Evolutionary conservation across 164 flowering plant genomes (phyloP).

Genomic region (Berberis vulgaris): DNA sequence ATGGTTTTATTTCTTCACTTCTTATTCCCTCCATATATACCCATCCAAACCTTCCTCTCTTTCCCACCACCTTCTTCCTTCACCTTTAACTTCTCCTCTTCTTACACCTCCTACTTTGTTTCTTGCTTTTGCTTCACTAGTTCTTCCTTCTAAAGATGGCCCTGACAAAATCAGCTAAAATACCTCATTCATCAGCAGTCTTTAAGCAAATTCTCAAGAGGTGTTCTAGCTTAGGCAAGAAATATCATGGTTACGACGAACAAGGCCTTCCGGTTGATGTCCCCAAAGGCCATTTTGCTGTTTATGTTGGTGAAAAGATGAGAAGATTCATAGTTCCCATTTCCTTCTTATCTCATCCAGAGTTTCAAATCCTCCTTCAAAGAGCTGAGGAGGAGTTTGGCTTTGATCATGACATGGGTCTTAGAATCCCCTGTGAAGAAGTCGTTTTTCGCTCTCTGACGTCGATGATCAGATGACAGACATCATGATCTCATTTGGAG

Average conservation of each 20-base stretch:
- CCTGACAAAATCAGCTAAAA: conserved; percentile 36
- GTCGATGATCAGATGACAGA: conserved; percentile 29
- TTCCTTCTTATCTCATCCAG: conserved; percentile 48
- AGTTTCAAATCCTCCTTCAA: conserved; percentile 52
- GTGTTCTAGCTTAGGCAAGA: conserved; percentile 70
- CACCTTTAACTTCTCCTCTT: background rate
- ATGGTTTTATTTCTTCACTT: conserved; percentile 15
- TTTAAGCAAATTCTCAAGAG: conserved; percentile 62
- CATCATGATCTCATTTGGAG: background rate
- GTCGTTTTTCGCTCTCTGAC: conserved; percentile 50
- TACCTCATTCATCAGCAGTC: conserved; percentile 42
- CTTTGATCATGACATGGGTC: conserved; percentile 70
- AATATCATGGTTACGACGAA: conserved; percentile 30
- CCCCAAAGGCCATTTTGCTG: conserved; percentile 75
- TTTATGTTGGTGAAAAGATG: conserved; percentile 62
- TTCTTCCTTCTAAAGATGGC: conserved; percentile 30
- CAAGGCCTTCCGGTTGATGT: conserved; percentile 55
- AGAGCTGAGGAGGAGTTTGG: conserved; percentile 79
- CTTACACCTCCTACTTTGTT: background rate
- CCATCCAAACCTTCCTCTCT: conserved; percentile 15
- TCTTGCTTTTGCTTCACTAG: background rate
- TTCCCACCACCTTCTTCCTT: conserved; percentile 7
- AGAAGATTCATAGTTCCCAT: conserved; percentile 64
- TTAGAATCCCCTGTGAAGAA: conserved; percentile 73
- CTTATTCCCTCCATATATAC: conserved; percentile 31